These are phyloP conservation scores for Neckera pumila DNA, from an alignment of 225 moss, liverwort and hornwort species.

Conservation along the genomic window DNA sequence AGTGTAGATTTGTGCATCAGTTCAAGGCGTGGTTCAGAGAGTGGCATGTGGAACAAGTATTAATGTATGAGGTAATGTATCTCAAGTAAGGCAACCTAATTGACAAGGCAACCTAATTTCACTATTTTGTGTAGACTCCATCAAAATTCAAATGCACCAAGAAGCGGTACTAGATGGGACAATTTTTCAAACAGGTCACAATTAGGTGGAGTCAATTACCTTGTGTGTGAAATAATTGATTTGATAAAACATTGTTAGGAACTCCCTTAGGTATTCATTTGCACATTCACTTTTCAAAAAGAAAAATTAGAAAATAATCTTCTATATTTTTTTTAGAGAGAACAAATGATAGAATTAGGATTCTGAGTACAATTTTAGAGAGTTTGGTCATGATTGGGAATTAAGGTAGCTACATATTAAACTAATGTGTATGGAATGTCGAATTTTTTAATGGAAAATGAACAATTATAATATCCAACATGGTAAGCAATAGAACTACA, in stretches of 20 bases:
- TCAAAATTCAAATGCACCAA: too few relatives aligned
- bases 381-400: background rate
- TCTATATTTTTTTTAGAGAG: background rate
- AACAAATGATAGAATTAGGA: background rate
- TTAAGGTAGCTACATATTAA: too few relatives aligned
- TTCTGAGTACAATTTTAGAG: accelerated
- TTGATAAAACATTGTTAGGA: background rate
- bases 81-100: too few relatives aligned
- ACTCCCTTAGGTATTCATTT: background rate
- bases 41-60: too few relatives aligned
- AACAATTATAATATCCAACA: background rate
- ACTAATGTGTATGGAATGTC: background rate
- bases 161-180: background rate
- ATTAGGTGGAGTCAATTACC: background rate
- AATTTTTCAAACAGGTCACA: background rate
- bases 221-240: background rate
- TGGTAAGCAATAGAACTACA: background rate
- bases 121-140: too few relatives aligned
- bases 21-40: too few relatives aligned
- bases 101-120: too few relatives aligned
- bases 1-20: too few relatives aligned
- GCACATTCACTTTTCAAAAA: background rate
- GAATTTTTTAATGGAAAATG: background rate
- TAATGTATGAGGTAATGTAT: too few relatives aligned
- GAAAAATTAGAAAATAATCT: background rate